Evolutionary conservation across 2,329 filamentous ascomycete genomes (phyloP).

Genomic region (Fusarium siculi): DNA sequence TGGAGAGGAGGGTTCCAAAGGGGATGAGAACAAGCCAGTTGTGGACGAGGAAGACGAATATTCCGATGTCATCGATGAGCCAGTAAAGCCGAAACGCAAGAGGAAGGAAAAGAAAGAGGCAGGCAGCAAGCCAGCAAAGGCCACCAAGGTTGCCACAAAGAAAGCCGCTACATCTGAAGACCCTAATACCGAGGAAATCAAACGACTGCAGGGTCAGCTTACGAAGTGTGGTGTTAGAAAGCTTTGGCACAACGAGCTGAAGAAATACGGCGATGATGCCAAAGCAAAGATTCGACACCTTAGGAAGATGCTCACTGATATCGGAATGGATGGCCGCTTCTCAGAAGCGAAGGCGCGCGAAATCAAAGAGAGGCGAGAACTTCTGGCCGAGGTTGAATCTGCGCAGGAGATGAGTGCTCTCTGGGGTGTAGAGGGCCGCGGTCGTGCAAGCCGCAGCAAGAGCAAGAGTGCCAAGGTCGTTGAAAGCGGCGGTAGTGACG

Average conservation of each 20-base stretch:
- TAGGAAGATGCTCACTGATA: constrained; percentile 79
- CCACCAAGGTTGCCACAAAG: constrained; percentile 44
- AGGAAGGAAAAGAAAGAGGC: constrained; percentile 57
- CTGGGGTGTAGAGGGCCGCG: constrained; percentile 72
- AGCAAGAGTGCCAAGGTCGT: constrained; percentile 46
- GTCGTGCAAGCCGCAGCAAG: constrained; percentile 55
- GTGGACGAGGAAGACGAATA: constrained; percentile 53
- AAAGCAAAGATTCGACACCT: constrained; percentile 87
- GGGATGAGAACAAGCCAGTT: constrained; percentile 34
- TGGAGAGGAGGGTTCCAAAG: constrained; percentile 16
- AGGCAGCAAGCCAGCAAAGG: constrained; percentile 41
- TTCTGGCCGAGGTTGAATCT: constrained; percentile 84
- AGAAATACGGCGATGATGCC: constrained; percentile 74
- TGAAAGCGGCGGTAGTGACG: constrained; percentile 46
- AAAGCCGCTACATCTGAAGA: constrained; percentile 54
- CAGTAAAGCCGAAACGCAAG: constrained; percentile 66
- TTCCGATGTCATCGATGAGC: constrained; percentile 76
- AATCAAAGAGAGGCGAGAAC: constrained; percentile 88
- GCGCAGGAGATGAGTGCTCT: constrained; percentile 82
- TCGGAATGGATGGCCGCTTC: constrained; percentile 90
- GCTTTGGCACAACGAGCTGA: constrained; percentile 88
- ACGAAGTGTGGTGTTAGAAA: constrained; percentile 93
- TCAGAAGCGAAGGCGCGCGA: constrained; percentile 84
- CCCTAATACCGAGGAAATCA: constrained; percentile 82
- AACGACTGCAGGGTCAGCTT: constrained; percentile 86